Conservation (phyloP, 352 stramenopile species). For the Blastocystis sp. region DNA sequence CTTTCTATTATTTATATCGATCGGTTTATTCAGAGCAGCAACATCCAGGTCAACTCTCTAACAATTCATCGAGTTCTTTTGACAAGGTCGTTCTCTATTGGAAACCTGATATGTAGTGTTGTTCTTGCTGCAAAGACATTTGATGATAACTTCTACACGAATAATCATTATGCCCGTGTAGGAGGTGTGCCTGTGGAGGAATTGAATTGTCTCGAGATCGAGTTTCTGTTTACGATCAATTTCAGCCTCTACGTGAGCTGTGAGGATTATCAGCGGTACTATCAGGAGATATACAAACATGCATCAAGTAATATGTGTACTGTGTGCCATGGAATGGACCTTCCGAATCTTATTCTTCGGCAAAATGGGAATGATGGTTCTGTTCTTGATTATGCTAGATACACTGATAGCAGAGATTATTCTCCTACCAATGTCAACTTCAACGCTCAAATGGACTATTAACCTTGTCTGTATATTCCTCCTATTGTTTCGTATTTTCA, state of each 20-base stretch:
- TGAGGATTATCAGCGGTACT: constrained; percentile 42
- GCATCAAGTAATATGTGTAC: background rate
- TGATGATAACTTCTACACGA: constrained; percentile 52
- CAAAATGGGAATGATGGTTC: background rate
- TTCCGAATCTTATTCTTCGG: background rate
- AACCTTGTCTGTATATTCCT: background rate
- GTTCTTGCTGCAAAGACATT: constrained; percentile 26
- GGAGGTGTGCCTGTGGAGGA: constrained; percentile 34
- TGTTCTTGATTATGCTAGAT: background rate
- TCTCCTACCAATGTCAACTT: constrained; percentile 56
- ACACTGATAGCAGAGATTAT: background rate
- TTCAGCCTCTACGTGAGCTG: constrained; percentile 41
- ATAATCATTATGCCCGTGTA: constrained; percentile 42
- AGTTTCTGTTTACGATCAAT: constrained; percentile 29
- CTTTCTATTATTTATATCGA: constrained; percentile 49
- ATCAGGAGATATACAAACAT: constrained; percentile 51
- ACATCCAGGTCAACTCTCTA: constrained; percentile 36
- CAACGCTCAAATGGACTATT: background rate
- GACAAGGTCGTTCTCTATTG: background rate
- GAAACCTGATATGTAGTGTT: background rate
- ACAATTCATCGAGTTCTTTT: constrained; percentile 41
- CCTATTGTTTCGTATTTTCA: constrained; percentile 36
- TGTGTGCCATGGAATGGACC: constrained; percentile 5
- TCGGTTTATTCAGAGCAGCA: constrained; percentile 33
- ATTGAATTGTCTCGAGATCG: constrained; percentile 25